Conservation (phyloP, 2,329 filamentous ascomycete genomes). For the Epichloe gansuensis region DNA sequence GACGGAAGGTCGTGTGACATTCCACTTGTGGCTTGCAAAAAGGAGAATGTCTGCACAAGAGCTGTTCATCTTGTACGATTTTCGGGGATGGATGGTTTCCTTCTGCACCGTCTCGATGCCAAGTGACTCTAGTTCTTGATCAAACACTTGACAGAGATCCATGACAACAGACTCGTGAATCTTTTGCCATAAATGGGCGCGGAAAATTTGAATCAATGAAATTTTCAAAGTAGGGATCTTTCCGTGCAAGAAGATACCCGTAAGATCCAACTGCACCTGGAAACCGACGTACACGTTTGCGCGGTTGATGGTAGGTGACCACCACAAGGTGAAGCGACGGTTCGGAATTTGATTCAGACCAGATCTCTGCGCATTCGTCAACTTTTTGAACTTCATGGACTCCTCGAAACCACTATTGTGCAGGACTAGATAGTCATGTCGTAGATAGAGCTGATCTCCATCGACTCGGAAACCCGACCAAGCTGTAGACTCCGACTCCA, state of each 20-base stretch:
- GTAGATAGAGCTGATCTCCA: constrained; percentile 35
- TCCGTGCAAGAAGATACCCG: constrained; percentile 96
- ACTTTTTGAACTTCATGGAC: constrained; percentile 94
- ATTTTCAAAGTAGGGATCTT: constrained; percentile 98
- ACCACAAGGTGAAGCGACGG: constrained; percentile 96
- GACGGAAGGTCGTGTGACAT: constrained; percentile 83
- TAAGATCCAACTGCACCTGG: constrained; percentile 94
- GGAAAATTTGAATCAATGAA: constrained; percentile 96
- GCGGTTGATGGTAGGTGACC: constrained; percentile 85
- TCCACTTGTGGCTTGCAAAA: constrained; percentile 98
- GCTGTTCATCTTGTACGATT: constrained; percentile 99
- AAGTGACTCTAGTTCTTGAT: constrained; percentile 89
- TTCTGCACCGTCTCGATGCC: constrained; percentile 98
- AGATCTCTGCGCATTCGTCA: constrained; percentile 91
- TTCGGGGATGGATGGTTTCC: constrained; percentile 96
- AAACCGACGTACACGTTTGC: constrained; percentile 99
- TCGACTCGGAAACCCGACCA: constrained; percentile 40
- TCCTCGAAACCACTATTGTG: constrained; percentile 37
- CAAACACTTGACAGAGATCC: constrained; percentile 97
- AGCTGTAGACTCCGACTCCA: constrained; percentile 28
- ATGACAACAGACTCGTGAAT: constrained; percentile 98
- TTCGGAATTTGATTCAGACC: constrained; percentile 98
- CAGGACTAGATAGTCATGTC: constrained; percentile 17
- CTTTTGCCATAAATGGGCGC: constrained; percentile 99
- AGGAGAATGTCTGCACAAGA: constrained; percentile 95